Base-by-base conservation (phyloP, 2,329 filamentous ascomycete species). In the Nigrospora oryzae region DNA sequence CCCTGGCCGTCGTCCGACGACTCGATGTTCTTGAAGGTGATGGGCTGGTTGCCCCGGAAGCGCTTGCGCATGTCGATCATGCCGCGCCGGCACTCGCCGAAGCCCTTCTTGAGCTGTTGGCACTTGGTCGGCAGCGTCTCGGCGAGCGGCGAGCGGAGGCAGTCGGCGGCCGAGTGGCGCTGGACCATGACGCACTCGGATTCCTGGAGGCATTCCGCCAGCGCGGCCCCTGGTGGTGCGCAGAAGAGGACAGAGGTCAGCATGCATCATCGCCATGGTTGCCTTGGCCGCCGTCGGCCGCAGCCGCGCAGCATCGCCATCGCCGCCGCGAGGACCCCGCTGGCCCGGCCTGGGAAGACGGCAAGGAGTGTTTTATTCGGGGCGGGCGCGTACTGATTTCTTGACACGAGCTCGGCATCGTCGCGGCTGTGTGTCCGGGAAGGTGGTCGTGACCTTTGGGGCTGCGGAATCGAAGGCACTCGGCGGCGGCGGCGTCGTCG, bases 1-100 rank as follows among this genome's bases (percentile, higher is more conserved):
- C 77, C 75, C 44, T 71, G 67, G 50, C 71, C 73, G 11, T 70
- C 68, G 23, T 87, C 82, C 46, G 78, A 64, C 53, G 83, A 74
- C 59, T 81, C 74, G 56, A 81, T 68, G 47, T 73, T 67, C 58
- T 70, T 73, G 53, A 84, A 79, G 19, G 80, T 74, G 52, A 95
- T 83, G 44, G 93, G 89, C 63, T 89, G 81, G 70, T 97, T 97
- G 47, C 93, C 93, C 45, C 93, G 81, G 68, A 98, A 97, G 32
- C 93, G 85, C 71, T 97, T 97, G 64, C 93, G 87, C 93, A 98
- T 98, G 65, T 98, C 93, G 56, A 97, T 86, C 81, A 95, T 81
- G 53, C 93, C 93, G 53, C 91, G 86, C 61, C 95, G 94, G 77
- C 93, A 98, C 63, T 96, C 88, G 63, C 88, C 86, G 58, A 94